These are phyloP conservation scores for Eucalyptus urophylla DNA, from an alignment of 345 rosid species.

Conservation along the genomic window DNA sequence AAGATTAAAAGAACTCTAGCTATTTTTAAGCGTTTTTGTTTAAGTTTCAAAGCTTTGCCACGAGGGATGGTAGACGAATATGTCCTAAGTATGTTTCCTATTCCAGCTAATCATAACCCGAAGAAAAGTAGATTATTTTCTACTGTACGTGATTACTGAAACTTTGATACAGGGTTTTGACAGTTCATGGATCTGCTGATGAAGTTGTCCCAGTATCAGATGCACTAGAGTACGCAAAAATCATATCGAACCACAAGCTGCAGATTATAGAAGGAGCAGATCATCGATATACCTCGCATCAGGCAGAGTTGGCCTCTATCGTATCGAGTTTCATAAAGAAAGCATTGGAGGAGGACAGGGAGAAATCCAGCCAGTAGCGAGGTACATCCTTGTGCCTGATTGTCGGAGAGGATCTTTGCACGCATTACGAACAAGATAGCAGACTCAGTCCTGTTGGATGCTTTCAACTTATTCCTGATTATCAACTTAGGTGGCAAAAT, in stretches of 20 bases:
- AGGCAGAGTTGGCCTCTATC: slow-evolving; percentile 31
- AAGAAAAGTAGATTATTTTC: background rate
- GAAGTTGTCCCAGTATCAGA: slow-evolving; percentile 43
- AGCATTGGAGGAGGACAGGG: background rate
- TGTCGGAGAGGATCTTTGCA: background rate
- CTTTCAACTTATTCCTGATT: background rate
- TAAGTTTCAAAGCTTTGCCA: too few species aligned
- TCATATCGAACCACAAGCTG: slow-evolving; percentile 57
- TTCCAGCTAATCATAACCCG: background rate
- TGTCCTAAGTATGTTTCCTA: background rate
- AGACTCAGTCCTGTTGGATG: background rate
- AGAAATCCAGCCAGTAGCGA: background rate
- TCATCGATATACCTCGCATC: slow-evolving; percentile 50
- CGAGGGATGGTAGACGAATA: background rate
- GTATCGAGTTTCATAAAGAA: slow-evolving; percentile 44
- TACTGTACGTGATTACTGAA: background rate
- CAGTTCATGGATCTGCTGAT: slow-evolving; percentile 67
- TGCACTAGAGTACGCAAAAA: slow-evolving; percentile 57
- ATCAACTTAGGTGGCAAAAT: background rate
- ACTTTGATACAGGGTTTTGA: slow-evolving; percentile 39
- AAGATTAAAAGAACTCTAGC: background rate
- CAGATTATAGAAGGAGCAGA: slow-evolving; percentile 61
- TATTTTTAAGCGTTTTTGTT: too few species aligned
- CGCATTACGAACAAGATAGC: background rate
- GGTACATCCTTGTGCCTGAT: background rate